A percentile compares a stretch with the other conserved stretches of the same genome.
These are phyloP conservation scores for Aspergillus hiratsukae DNA, from an alignment of 2,329 filamentous ascomycete species.

Conservation along the genomic window DNA sequence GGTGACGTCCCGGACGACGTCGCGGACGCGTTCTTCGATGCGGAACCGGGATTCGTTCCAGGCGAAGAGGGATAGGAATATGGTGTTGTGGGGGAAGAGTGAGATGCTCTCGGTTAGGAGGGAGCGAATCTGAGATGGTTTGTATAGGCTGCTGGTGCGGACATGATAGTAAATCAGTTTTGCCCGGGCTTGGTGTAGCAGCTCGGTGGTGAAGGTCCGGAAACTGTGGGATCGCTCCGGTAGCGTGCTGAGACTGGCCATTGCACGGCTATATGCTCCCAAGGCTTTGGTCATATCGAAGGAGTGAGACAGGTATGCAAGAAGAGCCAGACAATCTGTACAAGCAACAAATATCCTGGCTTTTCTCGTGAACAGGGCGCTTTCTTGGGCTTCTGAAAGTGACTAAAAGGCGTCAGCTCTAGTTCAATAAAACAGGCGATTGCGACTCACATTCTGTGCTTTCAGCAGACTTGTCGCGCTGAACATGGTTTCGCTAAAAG, in stretches of 20 bases:
- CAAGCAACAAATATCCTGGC: constrained; percentile 49
- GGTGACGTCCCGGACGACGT: constrained; percentile 49
- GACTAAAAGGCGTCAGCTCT: constrained; percentile 51
- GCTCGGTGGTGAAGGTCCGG: constrained; percentile 47
- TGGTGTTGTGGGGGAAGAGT: constrained; percentile 69
- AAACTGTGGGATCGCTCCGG: constrained; percentile 32
- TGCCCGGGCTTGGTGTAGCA: constrained; percentile 64
- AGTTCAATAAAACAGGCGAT: not conserved
- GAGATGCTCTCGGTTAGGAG: constrained; percentile 58
- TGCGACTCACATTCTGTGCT: constrained; percentile 34
- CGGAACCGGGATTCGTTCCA: constrained; percentile 69
- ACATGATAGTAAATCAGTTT: constrained; percentile 64
- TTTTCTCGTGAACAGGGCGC: constrained; percentile 50
- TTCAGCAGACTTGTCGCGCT: constrained; percentile 36
- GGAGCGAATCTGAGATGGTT: constrained; percentile 60
- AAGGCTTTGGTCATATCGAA: constrained; percentile 35
- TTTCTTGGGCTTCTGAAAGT: constrained; percentile 53
- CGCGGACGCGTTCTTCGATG: constrained; percentile 72
- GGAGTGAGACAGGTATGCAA: constrained; percentile 59
- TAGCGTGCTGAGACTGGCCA: constrained; percentile 39
- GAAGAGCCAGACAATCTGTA: constrained; percentile 60
- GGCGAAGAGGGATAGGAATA: constrained; percentile 68
- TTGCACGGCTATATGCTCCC: constrained; percentile 41
- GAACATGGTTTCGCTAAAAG: constrained; percentile 13
- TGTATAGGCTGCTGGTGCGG: constrained; percentile 59